phyloP scores from a whole-genome alignment of 176 grass and related monocot genomes.

The Raddia distichophylla region DNA sequence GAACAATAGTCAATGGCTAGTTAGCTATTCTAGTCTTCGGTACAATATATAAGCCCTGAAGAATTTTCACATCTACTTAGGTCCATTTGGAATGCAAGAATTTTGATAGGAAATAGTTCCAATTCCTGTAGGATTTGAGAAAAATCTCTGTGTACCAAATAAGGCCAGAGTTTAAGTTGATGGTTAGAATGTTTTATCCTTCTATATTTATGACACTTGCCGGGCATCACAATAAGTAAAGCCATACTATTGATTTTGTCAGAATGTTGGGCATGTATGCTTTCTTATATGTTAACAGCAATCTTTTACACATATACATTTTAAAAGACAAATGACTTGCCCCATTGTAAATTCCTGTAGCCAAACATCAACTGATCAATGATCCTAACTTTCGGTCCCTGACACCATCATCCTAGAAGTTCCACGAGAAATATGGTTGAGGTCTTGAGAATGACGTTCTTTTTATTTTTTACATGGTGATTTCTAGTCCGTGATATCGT shows the following conservation, averaged over 20 bases:
- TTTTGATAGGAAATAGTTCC: no score
- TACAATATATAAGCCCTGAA: background rate
- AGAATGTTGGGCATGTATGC: no score
- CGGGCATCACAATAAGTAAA: background rate
- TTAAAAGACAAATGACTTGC: background rate
- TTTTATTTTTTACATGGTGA: background rate
- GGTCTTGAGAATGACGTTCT: background rate
- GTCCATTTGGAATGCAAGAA: no score
- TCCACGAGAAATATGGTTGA: background rate
- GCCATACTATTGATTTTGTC: background rate
- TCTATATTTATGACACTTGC: background rate
- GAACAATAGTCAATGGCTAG: no score
- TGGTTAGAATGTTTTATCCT: background rate
- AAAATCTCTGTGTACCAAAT: no score
- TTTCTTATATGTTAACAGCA: background rate
- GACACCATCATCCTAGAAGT: background rate
- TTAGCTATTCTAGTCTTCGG: background rate
- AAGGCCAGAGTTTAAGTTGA: background rate
- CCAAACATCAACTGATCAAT: background rate
- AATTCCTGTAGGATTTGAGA: no score
- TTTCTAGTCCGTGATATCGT: background rate
- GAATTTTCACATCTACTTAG: background rate
- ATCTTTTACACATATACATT: background rate
- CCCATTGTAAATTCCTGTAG: background rate
- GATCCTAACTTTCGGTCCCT: background rate